These are phyloP conservation scores for Achlya hypogyna DNA, from an alignment of 352 stramenopile species.

Conservation along the genomic window DNA sequence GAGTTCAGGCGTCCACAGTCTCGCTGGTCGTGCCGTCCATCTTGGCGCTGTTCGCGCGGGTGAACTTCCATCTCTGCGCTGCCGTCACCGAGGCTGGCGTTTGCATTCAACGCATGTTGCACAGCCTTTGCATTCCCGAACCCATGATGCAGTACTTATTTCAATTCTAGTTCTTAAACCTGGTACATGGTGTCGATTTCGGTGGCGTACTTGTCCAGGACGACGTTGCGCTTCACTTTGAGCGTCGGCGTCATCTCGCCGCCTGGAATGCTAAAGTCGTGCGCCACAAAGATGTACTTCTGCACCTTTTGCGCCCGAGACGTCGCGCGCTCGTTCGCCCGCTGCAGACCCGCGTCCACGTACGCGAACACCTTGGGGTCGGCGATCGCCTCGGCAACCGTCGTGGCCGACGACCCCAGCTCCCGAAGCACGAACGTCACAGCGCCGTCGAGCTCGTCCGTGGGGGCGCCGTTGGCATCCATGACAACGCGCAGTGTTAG, in stretches of 20 bases:
- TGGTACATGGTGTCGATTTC: constrained; percentile 54
- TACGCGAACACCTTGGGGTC: constrained; percentile 31
- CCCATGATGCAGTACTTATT: neutral
- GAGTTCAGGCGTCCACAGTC: neutral
- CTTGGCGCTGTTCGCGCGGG: no score
- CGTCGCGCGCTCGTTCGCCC: constrained; percentile 20
- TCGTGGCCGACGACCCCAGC: constrained; percentile 34
- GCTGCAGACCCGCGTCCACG: constrained; percentile 28
- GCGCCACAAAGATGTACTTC: constrained; percentile 46
- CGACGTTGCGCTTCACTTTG: constrained; percentile 64
- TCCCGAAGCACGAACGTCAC: constrained; percentile 28
- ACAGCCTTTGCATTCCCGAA: neutral
- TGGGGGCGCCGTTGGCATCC: constrained; percentile 29
- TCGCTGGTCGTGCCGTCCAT: no score
- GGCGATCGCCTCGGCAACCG: constrained; percentile 34
- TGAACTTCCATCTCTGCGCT: no score
- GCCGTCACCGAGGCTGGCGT: no score
- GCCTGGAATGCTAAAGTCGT: constrained; percentile 38
- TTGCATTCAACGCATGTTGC: no score
- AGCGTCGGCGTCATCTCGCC: constrained; percentile 77
- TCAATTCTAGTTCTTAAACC: neutral
- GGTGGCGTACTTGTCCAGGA: constrained; percentile 49
- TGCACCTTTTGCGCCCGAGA: constrained; percentile 25
- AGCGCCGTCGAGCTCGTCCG: constrained; percentile 35
- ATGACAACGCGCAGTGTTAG: constrained; percentile 35